Evolutionary conservation across 1,139 yeast species (phyloP).

Genomic region (Geotrichum europaeum): DNA sequence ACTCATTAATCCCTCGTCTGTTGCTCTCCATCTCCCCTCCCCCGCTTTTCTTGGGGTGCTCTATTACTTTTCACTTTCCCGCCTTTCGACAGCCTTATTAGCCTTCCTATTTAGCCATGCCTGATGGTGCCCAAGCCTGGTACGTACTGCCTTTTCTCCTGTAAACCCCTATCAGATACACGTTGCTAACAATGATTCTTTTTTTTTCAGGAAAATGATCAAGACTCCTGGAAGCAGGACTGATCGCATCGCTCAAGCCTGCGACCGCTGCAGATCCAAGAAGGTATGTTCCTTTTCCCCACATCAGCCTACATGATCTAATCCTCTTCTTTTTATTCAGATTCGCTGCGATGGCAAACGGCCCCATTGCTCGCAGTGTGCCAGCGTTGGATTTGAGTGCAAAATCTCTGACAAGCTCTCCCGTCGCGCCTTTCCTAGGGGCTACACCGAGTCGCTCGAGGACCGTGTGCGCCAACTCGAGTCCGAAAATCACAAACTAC

Average conservation of each 20-base stretch:
- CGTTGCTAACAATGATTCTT: background rate
- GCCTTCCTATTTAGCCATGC: slow-evolving; percentile 15
- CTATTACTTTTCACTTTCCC: background rate
- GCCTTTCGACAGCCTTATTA: background rate
- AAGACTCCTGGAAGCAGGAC: slow-evolving; percentile 54
- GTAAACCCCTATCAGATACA: background rate
- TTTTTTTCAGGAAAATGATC: slow-evolving; percentile 43
- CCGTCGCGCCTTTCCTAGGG: slow-evolving; percentile 66
- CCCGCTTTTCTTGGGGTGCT: background rate
- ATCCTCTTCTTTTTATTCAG: slow-evolving; percentile 4
- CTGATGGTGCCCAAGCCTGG: slow-evolving; percentile 21
- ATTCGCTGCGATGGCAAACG: slow-evolving; percentile 65
- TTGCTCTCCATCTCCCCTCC: background rate
- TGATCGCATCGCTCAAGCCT: slow-evolving; percentile 72
- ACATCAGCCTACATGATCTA: background rate
- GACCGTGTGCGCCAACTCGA: slow-evolving; percentile 55
- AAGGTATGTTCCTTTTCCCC: slow-evolving; percentile 34
- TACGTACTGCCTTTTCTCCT: slow-evolving; percentile 3
- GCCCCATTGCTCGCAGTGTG: slow-evolving; percentile 59
- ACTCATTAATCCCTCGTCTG: background rate
- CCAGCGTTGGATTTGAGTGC: slow-evolving; percentile 64
- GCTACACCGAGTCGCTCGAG: slow-evolving; percentile 70
- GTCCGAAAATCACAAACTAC: slow-evolving; percentile 47
- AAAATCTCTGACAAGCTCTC: slow-evolving; percentile 66
- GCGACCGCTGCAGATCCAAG: slow-evolving; percentile 80